Evolutionary conservation across 164 flowering plant genomes (phyloP), one percentile per base, ranked within the genome.

Genomic region (Protea cynaroides): DNA sequence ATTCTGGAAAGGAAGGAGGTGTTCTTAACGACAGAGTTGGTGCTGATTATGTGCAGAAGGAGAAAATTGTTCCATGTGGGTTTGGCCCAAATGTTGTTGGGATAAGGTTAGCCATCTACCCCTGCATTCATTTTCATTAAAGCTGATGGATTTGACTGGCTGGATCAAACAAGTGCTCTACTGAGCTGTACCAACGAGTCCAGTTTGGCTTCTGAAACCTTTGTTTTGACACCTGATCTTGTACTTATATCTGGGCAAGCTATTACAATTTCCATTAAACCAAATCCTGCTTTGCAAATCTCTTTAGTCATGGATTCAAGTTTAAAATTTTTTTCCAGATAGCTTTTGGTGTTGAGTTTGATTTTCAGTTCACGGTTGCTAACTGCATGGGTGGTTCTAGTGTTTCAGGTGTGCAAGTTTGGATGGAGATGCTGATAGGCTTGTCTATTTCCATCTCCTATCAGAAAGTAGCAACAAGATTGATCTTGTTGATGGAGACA

Each of bases 381-480:
- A 50, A 81, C 46, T 69, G 65, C 58, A 57, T 72, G 55, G 25
- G 65, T 70, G 58, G 54, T 71, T 76, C 69, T 82, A 77, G 77
- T 74, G 71, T 83, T 83, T 76, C 91, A 89, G 98, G 86, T 94
- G 97, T 85, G 97, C 90, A 57, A 94, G 98, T 78, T 79, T 94
- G 79, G 98, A 94, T 79, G 98, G 98, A 61, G 97, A 94, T 84
- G 97, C 95, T 29, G 98, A 94, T 76, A 85, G 98, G 34, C 83
- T 91, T 61, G 97, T 91, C 36, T 91, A 91, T 76, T 94, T 94
- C 68, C 69, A 56, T 58, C 73, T 89, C 54, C 61, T 62, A 64
- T 66, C 85, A 52, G 54, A 69, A 47, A 52, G 60, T 50, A 69
- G 72, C 65, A 66, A 70, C 57, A 81, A 79, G 64, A 82, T 91